Evolutionary conservation across 2,329 filamentous ascomycete genomes (phyloP), one percentile per base, ranked within the genome.

Genomic region (Aquanectria penicillioides): DNA sequence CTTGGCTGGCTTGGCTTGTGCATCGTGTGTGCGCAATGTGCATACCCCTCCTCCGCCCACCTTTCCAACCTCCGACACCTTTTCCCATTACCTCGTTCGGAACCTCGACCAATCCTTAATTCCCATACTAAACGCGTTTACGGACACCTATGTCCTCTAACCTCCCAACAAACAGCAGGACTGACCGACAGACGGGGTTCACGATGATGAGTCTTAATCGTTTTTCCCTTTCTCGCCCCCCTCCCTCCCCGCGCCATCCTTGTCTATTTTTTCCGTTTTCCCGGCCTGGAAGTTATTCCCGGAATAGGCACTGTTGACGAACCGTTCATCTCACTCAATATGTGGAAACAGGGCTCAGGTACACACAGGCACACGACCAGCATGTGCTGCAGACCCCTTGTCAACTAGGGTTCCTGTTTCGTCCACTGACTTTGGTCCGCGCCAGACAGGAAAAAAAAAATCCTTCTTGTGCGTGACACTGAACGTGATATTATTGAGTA

Each of bases 271-370:
- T 26, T 65, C 65, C 59, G 40, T 63, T 68, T 43, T 62, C 29
- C 63, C 52, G 40, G 38, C 43, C 43, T 63, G 57, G 34, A 25
- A 53, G 43, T 64, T 68, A 63, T 64, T 65, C 59, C 66, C 66
- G 62, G 61, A 15, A 47, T 58, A 46, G 49, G 48, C 28, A 36
- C 28, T 61, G 29, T 40, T 18, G 47, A 61, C 49, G 38, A 61
- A 63, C 36, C 31, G 65, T 68, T 68, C 63, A 54, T 58, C 55
- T 52, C 41, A 47, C 59, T 50, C 34, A 26, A 41, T 13, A 20
- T 50, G 51, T 47, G 51, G 51, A 20, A 25, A 46, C 47, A 40
- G 17, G 48, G 48, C 48, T 40, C 31, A 41, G 36, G 36, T 40
- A 50, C 17, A 38, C 41, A 44, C 49, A 57, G 48, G 47, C 47